phyloP scores from a whole-genome alignment of 2,329 filamentous ascomycete species.

The Ceratocystis destructans region DNA sequence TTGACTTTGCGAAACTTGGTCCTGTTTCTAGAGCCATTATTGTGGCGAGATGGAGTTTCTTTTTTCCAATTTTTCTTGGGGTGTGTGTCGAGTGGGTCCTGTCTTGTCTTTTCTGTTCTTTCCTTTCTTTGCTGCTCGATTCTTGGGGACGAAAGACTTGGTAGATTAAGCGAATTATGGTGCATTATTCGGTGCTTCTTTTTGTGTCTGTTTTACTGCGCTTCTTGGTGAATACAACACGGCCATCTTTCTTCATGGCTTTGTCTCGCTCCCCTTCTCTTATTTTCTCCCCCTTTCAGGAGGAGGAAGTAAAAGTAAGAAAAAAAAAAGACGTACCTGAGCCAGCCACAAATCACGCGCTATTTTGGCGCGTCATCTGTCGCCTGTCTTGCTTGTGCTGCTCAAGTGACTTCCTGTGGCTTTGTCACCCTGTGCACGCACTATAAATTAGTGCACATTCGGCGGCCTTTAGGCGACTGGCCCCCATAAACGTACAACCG shows the following conservation, averaged over 20 bases:
- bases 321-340: background rate
- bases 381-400: background rate
- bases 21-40: conserved; percentile 1
- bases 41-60: background rate
- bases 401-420: background rate
- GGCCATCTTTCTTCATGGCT: background rate
- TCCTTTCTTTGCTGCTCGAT: background rate
- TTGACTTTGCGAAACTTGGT: background rate
- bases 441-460: background rate
- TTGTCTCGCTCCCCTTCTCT: background rate
- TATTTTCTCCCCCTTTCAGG: background rate
- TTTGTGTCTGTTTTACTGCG: background rate
- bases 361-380: background rate
- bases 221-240: background rate
- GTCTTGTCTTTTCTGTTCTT: background rate
- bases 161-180: background rate
- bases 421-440: background rate
- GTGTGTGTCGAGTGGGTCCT: background rate
- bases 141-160: background rate
- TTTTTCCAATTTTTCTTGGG: background rate
- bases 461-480: background rate
- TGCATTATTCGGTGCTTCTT: conserved; percentile 2
- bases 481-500: background rate
- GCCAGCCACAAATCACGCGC: background rate
- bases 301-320: background rate